Percentiles rank a stretch among this genome's conserved stretches.
These are phyloP conservation scores for Vigna hirtella DNA, from an alignment of 306 rosid genomes.

Conservation along the genomic window DNA sequence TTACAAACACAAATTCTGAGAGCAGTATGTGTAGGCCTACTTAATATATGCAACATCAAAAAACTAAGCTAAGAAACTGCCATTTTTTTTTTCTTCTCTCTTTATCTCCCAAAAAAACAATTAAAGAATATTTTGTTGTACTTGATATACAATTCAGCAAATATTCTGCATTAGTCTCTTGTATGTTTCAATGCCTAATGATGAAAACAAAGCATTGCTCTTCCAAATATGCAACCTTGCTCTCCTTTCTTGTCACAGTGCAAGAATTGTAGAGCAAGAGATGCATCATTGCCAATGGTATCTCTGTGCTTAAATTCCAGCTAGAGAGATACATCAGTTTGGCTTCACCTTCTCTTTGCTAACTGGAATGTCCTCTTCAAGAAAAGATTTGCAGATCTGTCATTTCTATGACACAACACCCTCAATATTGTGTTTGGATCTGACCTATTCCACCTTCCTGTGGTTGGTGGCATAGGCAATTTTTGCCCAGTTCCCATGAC, in stretches of 20 bases:
- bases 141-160: conserved; percentile 35
- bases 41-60: conserved; percentile 30
- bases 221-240: conserved; percentile 10
- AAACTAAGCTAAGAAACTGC: conserved; percentile 41
- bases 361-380: conserved; percentile 85
- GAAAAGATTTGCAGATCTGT: conserved; percentile 72
- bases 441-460: conserved; percentile 85
- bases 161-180: conserved; percentile 28
- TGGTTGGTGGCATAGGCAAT: conserved; percentile 90
- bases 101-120: conserved; percentile 26
- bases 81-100: conserved; percentile 18
- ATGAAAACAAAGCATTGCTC: conserved; percentile 26
- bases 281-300: conserved; percentile 7
- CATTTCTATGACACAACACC: conserved; percentile 87
- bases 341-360: conserved; percentile 71
- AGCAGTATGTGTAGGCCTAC: conserved; percentile 18
- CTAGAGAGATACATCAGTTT: conserved; percentile 20
- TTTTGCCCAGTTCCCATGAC: conserved; percentile 63
- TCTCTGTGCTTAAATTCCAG: conserved; percentile 38
- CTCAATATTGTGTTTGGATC: conserved; percentile 93
- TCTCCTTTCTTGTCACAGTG: conserved; percentile 24
- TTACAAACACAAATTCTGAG: conserved; percentile 30
- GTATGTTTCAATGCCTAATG: conserved; percentile 30
- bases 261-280: conserved; percentile 25
- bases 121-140: conserved; percentile 42